A percentile compares a stretch with the other conserved stretches of the same genome.
Evolutionary conservation across 495 filamentous ascomycete species (phyloP).

Genomic region (Hypoxylon cercidicola): DNA sequence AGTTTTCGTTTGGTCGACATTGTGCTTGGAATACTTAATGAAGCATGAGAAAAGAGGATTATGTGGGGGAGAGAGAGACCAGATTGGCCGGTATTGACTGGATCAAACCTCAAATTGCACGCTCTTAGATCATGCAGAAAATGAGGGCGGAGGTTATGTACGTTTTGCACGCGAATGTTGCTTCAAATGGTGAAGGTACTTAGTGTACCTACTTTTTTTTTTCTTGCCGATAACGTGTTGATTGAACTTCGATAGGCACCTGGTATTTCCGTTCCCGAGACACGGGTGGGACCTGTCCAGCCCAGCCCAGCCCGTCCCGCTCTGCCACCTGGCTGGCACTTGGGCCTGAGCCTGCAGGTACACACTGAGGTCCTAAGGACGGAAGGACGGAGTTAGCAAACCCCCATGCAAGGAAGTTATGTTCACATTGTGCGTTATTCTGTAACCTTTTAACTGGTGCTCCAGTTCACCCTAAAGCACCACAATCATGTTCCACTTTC

Average conservation of each 20-base stretch:
- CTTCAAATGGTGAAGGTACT: not conserved
- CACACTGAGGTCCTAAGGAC: too few relatives aligned
- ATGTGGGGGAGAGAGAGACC: not conserved
- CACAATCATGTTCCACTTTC: conserved; percentile 1
- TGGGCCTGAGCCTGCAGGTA: too few relatives aligned
- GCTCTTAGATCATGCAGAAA: not conserved
- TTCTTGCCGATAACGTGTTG: conserved; percentile 10
- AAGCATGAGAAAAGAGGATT: not conserved
- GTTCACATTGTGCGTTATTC: too few relatives aligned
- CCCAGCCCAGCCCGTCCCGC: too few relatives aligned
- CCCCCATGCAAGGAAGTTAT: too few relatives aligned
- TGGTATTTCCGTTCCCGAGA: conserved; percentile 32
- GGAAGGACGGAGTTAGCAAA: too few relatives aligned
- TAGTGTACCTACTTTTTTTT: conserved; percentile 28
- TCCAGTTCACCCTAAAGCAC: too few relatives aligned
- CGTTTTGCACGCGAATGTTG: conserved; percentile 18
- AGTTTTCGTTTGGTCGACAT: conserved; percentile 68
- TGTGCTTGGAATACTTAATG: conserved; percentile 4
- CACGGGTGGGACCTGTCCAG: not conserved
- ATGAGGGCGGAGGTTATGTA: conserved; percentile 10
- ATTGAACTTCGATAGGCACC: conserved; percentile 26
- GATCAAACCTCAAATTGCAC: not conserved
- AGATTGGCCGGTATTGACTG: not conserved
- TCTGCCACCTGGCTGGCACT: too few relatives aligned
- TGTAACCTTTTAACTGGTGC: too few relatives aligned